These are phyloP conservation scores for Balakata baccata DNA, from an alignment of 345 rosid species.

Conservation along the genomic window DNA sequence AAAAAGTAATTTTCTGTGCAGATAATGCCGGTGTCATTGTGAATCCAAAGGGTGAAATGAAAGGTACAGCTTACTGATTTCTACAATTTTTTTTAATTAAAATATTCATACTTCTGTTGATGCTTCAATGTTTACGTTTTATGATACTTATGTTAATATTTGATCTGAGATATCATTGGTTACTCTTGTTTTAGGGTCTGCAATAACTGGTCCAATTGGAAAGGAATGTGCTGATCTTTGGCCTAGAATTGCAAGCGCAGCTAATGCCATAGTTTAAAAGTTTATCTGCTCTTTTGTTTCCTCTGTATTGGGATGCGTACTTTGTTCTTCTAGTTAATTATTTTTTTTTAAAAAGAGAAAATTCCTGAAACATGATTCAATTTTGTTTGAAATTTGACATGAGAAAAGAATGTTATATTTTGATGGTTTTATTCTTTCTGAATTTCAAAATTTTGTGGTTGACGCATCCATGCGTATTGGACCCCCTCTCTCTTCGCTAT, in stretches of 20 bases:
- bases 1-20: constrained; percentile 23
- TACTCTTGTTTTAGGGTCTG: constrained; percentile 53
- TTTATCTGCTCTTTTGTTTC: too few relatives aligned
- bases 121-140: neutral
- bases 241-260: constrained; percentile 97
- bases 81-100: too few relatives aligned
- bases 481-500: too few relatives aligned
- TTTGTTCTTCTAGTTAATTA: neutral
- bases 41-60: constrained; percentile 94
- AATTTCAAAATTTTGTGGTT: neutral
- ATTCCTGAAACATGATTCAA: neutral
- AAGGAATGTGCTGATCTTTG: constrained; percentile 94
- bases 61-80: constrained; percentile 44
- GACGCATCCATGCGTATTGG: too few relatives aligned
- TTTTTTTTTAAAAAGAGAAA: too few relatives aligned
- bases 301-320: neutral
- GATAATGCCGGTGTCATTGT: constrained; percentile 97
- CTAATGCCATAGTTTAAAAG: constrained; percentile 32
- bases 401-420: neutral
- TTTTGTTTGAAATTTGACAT: neutral
- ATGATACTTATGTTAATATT: neutral
- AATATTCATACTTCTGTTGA: neutral
- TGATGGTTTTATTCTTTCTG: neutral
- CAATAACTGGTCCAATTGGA: constrained; percentile 87
- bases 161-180: neutral